Percentiles rank a stretch among this genome's conserved stretches.
Evolutionary conservation across 257 asterid species (phyloP).

Genomic region (Rubia yunnanensis): DNA sequence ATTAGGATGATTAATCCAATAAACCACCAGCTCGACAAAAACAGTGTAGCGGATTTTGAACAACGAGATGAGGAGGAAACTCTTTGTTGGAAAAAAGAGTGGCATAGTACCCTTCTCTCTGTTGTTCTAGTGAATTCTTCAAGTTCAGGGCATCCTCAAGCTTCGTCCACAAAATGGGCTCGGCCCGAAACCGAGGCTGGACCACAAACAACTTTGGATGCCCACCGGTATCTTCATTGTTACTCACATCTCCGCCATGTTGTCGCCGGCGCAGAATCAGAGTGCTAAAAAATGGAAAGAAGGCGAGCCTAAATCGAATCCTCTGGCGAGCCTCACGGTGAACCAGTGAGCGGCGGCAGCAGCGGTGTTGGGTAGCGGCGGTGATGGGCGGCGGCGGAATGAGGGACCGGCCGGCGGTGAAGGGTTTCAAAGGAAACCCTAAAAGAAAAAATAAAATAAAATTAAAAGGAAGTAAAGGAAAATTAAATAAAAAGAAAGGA

Average conservation of each 20-base stretch:
- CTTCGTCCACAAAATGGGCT: constrained; percentile 43
- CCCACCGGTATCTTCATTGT: constrained; percentile 28
- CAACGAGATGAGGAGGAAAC: constrained; percentile 73
- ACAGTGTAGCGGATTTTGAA: constrained; percentile 66
- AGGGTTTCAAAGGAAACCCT: too few species aligned
- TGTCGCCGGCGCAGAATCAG: constrained; percentile 10
- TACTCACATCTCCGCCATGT: constrained; percentile 14
- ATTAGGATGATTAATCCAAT: background rate
- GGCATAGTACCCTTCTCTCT: constrained; percentile 55
- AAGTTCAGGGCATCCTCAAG: constrained; percentile 77
- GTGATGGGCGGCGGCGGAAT: too few species aligned
- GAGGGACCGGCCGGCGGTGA: too few species aligned
- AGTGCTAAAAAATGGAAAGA: constrained; percentile 11
- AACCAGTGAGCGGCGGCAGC: too few species aligned
- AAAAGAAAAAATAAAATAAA: too few species aligned
- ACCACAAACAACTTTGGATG: constrained; percentile 76
- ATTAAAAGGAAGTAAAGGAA: too few species aligned
- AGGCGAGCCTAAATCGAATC: too few species aligned
- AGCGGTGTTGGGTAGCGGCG: too few species aligned
- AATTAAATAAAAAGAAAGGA: too few species aligned
- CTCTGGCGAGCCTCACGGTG: too few species aligned
- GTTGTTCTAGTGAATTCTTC: constrained; percentile 84
- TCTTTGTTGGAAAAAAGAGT: constrained; percentile 51
- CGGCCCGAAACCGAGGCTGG: constrained; percentile 87
- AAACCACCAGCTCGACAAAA: constrained; percentile 60